Base-by-base conservation (phyloP, 345 rosid genomes). In the Populus euphratica region DNA sequence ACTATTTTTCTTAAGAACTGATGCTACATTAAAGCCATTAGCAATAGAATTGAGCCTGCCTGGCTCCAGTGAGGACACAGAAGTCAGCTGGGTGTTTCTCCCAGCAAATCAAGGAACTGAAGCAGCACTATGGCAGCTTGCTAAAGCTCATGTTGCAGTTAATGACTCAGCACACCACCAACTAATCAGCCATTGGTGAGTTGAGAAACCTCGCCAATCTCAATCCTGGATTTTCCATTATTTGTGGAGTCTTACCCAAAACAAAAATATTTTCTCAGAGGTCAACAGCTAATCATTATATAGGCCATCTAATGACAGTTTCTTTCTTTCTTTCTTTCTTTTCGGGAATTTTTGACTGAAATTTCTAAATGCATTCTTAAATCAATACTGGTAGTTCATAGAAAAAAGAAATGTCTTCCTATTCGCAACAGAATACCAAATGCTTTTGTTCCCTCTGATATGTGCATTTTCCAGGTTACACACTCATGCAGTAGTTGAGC, bases 401-500 rank as follows among this genome's bases (percentile, higher is more conserved):
- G 29, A 7, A 5, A 41, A 41, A 41, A 74, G 6, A 6, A 31
- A 14, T 25, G 39, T 27, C 21, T 31, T 31, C 33, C 33, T 31
- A 25, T 72, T 39, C 59, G 1, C 54, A 13, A 49, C 17, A 27
- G 18, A 62, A 36, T 59, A 47, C 12, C 29, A 23, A 33, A 67
- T 21, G 9, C 54, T 23, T 66, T 8, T 39, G 3, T 39, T 56
- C 29, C 10, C 10, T 43, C 47, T 31, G 41, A 39, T 66, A 43
- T 39, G 38, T 16, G 70, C 68, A 65, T 78, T 81, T 76, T 76
- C 21, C 62, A 89, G 95, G 95, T 87, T 91, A 85, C 89, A 89
- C 69, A 89, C 95, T 66, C 93, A 88, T 76, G 91, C 91, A 12
- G 88, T 91, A 5, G 76, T 87, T 6, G 93, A 91, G 88, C 95